Base-by-base conservation (phyloP, 441 rosid species). In the Pelargonium cotyledonis region DNA sequence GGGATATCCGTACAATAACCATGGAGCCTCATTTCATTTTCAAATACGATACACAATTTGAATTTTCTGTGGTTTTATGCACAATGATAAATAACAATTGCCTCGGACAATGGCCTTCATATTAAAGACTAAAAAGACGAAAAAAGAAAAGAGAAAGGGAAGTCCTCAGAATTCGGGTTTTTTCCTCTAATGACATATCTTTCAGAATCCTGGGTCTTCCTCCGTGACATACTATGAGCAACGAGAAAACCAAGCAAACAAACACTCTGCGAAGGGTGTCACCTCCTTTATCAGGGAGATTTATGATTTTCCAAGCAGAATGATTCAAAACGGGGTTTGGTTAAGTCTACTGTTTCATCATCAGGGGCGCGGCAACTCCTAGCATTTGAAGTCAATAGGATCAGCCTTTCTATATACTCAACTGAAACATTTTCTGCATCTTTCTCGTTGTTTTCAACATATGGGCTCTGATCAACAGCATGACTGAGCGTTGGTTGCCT, bases 321-420 rank as follows among this genome's bases (percentile, higher is more conserved):
- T 15, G 97, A 86, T 73, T 94, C 97, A 21, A 88, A 84, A 47
- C 94, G 85, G 49, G 99, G 99, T 82, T 94, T 94, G 6, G 85
- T 86, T 66, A 94, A 69, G 80, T 94, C 99, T 57, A 94, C 91
- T n/a, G 80, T 29, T 71, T 94, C 99, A 19, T 89, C 92, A 63
- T 88, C 96, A 0, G 72, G 80, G 69, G 77, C 78, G 69, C 38
- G 80, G 44, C 65, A 71, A 66, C 86, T 84, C 67, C 81, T 81
- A 70, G 86, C 75, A 63, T 84, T 79, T 12, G 64, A 61, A 70
- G 85, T 83, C 68, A 80, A 67, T 40, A 76, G 76, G 68, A 83
- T 74, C 70, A 80, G 63, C 74, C 79, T 76, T 60, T 83, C 86
- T 67, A 81, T 77, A 66, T 65, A 66, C 47, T 82, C 79, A 4